These are phyloP conservation scores for Zygosaccharomyces siamensis DNA, from an alignment of 805 yeast species.

Conservation along the genomic window DNA sequence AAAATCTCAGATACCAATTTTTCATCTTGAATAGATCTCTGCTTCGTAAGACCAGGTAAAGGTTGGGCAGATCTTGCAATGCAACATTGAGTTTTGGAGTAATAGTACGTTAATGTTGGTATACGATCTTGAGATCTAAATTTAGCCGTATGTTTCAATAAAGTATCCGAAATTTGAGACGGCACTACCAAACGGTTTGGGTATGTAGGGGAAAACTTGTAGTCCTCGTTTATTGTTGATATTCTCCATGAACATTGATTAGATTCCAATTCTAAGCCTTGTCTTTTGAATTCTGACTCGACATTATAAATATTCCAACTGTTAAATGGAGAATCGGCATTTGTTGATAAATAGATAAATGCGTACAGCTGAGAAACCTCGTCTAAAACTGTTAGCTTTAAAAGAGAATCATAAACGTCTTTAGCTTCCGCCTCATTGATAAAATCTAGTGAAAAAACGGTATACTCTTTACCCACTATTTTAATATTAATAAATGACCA, in stretches of 20 bases:
- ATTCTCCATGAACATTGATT: conserved; percentile 57
- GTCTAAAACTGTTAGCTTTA: conserved; percentile 56
- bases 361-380: conserved; percentile 66
- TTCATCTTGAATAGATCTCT: conserved; percentile 89
- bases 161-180: conserved; percentile 68
- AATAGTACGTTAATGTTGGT: conserved; percentile 76
- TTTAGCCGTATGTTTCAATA: conserved; percentile 75
- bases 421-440: conserved; percentile 50
- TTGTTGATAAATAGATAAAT: conserved; percentile 70
- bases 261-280: conserved; percentile 47
- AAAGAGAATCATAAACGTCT: conserved; percentile 69
- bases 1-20: conserved; percentile 71
- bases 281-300: conserved; percentile 61
- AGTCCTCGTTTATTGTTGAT: conserved; percentile 57
- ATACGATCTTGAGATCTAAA: conserved; percentile 81
- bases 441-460: conserved; percentile 75
- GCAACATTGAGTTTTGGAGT: conserved; percentile 63
- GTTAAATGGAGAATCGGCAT: conserved; percentile 54
- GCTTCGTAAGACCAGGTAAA: conserved; percentile 80
- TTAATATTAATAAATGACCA: conserved; percentile 52
- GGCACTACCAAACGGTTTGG: conserved; percentile 72
- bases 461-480: conserved; percentile 78
- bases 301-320: conserved; percentile 75
- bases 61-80: conserved; percentile 93
- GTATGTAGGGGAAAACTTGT: conserved; percentile 68